Percentiles rank a stretch among this genome's conserved stretches.
These are phyloP conservation scores for Terfezia claveryi DNA, from an alignment of 495 filamentous ascomycete species.

Conservation along the genomic window DNA sequence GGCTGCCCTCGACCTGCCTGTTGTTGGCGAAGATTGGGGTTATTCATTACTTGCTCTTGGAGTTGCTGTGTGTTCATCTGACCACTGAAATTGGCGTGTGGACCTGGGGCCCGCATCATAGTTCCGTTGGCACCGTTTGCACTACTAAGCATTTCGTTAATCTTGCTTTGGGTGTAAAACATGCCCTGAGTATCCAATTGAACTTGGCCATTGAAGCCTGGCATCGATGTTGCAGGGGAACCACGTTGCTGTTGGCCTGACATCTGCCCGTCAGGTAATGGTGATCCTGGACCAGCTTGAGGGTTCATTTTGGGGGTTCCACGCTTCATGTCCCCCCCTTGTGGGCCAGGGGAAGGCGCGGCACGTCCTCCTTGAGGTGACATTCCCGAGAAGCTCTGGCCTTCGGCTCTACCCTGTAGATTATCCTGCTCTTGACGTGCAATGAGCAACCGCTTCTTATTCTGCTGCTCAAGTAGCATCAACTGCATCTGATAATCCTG, in stretches of 20 bases:
- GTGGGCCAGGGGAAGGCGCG: conserved; percentile 72
- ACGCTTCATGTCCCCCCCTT: conserved; percentile 61
- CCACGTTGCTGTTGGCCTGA: conserved; percentile 38
- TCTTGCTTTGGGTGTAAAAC: conserved; percentile 32
- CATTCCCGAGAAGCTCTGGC: conserved; percentile 33
- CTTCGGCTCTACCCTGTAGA: conserved; percentile 35
- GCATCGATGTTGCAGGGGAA: conserved; percentile 53
- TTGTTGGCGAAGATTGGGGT: conserved; percentile 13
- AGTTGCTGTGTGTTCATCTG: conserved; percentile 40
- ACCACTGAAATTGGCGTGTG: conserved; percentile 52
- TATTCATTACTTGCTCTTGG: conserved; percentile 17
- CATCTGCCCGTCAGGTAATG: conserved; percentile 54
- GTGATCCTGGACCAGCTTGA: conserved; percentile 55
- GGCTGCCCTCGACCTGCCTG: conserved; percentile 25
- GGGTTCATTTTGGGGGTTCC: conserved; percentile 65
- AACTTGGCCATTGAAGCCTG: conserved; percentile 36
- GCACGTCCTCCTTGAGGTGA: conserved; percentile 57
- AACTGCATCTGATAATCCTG: conserved; percentile 99
- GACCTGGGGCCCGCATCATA: conserved; percentile 58
- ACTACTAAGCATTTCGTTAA: conserved; percentile 31
- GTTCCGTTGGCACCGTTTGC: conserved; percentile 30
- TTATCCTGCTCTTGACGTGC: conserved; percentile 87
- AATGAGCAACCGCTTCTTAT: conserved; percentile 93
- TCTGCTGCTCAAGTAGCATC: conserved; percentile 96
- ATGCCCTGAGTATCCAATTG: conserved; percentile 46